Percentiles rank a stretch among this genome's conserved stretches.
These are phyloP conservation scores for Neonectria faginata DNA, from an alignment of 2,329 filamentous ascomycete species.

Conservation along the genomic window DNA sequence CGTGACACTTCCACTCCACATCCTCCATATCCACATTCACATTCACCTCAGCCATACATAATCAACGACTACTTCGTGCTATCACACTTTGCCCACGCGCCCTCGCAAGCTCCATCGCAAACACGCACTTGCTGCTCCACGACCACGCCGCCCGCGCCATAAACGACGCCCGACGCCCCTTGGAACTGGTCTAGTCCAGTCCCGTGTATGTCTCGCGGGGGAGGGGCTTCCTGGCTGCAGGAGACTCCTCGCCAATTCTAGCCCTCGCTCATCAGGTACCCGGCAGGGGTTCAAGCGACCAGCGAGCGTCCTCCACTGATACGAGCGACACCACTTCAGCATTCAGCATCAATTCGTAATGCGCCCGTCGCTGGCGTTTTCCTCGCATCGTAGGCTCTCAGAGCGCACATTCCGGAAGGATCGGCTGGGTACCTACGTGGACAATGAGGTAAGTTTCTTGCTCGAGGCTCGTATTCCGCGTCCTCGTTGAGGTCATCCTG, in stretches of 20 bases:
- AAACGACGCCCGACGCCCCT: slow-evolving; percentile 24
- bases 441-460: not conserved
- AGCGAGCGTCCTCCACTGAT: not conserved
- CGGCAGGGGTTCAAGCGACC: slow-evolving; percentile 1
- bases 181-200: slow-evolving; percentile 14
- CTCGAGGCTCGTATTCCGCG: slow-evolving; percentile 2
- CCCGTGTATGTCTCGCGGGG: slow-evolving; percentile 1
- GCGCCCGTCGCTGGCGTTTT: slow-evolving; percentile 24
- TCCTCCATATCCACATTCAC: slow-evolving; percentile 3
- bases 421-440: not conserved
- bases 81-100: slow-evolving; percentile 1
- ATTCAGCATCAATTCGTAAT: slow-evolving; percentile 11
- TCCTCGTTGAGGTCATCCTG: not conserved
- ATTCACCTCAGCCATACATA: not conserved
- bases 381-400: slow-evolving; percentile 21
- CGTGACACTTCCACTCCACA: slow-evolving; percentile 8
- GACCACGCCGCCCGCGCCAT: slow-evolving; percentile 16
- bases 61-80: no score
- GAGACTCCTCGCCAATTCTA: slow-evolving; percentile 9
- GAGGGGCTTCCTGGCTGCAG: slow-evolving; percentile 15
- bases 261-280: slow-evolving; percentile 15
- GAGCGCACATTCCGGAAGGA: slow-evolving; percentile 29
- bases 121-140: not conserved
- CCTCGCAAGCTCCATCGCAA: not conserved
- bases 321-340: slow-evolving; percentile 5